A percentile compares a stretch with the other conserved stretches of the same genome.
Conservation (phyloP, 2,329 filamentous ascomycete genomes). For the Elsinoe necatrix region DNA sequence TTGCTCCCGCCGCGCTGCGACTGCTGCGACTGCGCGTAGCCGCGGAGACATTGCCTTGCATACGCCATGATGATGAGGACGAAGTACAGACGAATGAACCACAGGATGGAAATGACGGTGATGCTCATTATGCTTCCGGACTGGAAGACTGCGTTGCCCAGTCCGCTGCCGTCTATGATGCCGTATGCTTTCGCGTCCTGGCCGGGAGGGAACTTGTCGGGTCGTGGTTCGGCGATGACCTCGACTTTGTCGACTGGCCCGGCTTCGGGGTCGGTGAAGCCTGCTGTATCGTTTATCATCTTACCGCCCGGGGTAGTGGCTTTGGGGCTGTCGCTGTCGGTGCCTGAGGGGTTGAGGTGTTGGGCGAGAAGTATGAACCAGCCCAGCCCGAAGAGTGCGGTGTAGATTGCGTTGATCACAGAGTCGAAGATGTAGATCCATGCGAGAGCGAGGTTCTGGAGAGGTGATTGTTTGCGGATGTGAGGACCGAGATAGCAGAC, state of each 20-base stretch:
- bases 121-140: slow-evolving; percentile 67
- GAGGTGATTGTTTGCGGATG: slow-evolving; percentile 67
- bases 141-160: slow-evolving; percentile 58
- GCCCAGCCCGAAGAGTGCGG: slow-evolving; percentile 67
- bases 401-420: slow-evolving; percentile 72
- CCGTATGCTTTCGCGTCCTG: slow-evolving; percentile 47
- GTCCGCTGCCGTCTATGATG: slow-evolving; percentile 30
- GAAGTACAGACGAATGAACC: slow-evolving; percentile 72
- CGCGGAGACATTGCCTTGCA: slow-evolving; percentile 64
- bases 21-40: slow-evolving; percentile 31
- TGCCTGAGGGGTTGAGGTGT: slow-evolving; percentile 39
- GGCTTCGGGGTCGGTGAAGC: slow-evolving; percentile 55
- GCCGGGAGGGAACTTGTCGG: slow-evolving; percentile 37
- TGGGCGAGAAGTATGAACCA: slow-evolving; percentile 75
- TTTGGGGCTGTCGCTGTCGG: slow-evolving; percentile 20
- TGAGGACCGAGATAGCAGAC: slow-evolving; percentile 66
- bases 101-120: slow-evolving; percentile 63
- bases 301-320: slow-evolving; percentile 37
- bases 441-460: slow-evolving; percentile 71
- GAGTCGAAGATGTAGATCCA: slow-evolving; percentile 82
- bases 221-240: slow-evolving; percentile 41
- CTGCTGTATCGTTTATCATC: slow-evolving; percentile 54
- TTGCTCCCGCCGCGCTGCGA: slow-evolving; percentile 42
- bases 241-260: slow-evolving; percentile 50
- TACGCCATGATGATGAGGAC: slow-evolving; percentile 75